These are phyloP conservation scores for Dactylellina haptotyla DNA, from an alignment of 2,329 filamentous ascomycete genomes.

Conservation along the genomic window DNA sequence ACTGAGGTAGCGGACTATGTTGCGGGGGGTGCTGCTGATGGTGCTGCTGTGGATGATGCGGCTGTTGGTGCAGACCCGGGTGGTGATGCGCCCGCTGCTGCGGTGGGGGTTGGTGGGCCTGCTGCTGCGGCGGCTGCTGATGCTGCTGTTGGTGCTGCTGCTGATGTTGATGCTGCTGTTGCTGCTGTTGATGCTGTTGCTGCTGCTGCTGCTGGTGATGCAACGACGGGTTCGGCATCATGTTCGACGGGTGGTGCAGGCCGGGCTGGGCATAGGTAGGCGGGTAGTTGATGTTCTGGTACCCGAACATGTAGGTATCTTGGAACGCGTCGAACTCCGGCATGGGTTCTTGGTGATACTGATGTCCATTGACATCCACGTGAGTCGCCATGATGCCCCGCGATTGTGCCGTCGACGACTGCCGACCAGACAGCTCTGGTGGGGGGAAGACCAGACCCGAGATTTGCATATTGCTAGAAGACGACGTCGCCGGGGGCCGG, in stretches of 20 bases:
- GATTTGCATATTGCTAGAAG: conserved; percentile 52
- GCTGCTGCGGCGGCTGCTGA: conserved; percentile 55
- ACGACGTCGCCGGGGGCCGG: conserved; percentile 48
- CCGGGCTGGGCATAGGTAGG: conserved; percentile 42
- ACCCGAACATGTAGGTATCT: conserved; percentile 49
- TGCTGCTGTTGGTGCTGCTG: conserved; percentile 54
- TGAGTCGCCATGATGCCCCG: conserved; percentile 47
- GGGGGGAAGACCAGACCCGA: conserved; percentile 50
- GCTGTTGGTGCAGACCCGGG: conserved; percentile 56
- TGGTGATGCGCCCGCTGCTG: conserved; percentile 56
- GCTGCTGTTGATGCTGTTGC: conserved; percentile 55
- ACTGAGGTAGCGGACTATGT: conserved; percentile 41
- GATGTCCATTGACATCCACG: conserved; percentile 51
- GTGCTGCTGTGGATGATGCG: conserved; percentile 55
- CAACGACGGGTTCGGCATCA: conserved; percentile 50
- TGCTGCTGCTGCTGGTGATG: conserved; percentile 56
- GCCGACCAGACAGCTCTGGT: conserved; percentile 47
- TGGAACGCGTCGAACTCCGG: conserved; percentile 53
- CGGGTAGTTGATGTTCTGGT: conserved; percentile 45
- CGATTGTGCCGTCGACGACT: conserved; percentile 50
- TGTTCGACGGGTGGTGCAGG: conserved; percentile 47
- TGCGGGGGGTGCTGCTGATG: conserved; percentile 55
- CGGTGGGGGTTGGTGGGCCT: conserved; percentile 55
- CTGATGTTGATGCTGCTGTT: conserved; percentile 54
- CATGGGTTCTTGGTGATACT: conserved; percentile 52